Evolutionary conservation across 2,329 filamentous ascomycete species (phyloP).

Genomic region (Apiospora sp.): DNA sequence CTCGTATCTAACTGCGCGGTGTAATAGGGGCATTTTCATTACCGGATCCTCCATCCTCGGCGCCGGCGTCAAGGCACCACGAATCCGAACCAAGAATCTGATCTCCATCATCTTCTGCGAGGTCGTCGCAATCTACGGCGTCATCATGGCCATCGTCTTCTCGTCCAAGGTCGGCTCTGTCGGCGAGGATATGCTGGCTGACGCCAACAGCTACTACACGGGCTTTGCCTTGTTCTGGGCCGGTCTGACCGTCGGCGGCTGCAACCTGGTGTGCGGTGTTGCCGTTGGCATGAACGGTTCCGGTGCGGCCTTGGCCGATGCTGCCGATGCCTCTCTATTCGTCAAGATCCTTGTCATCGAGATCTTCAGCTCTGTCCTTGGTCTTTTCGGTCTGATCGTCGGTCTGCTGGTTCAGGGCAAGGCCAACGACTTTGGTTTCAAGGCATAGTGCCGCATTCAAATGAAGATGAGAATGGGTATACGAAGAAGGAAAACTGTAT

Average conservation of each 20-base stretch:
- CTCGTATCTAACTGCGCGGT: constrained; percentile 15
- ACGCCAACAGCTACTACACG: constrained; percentile 86
- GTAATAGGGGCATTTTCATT: constrained; percentile 92
- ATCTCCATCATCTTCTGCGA: constrained; percentile 99
- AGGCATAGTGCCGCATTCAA: constrained; percentile 36
- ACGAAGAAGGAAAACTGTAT: constrained; percentile 21
- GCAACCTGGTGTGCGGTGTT: constrained; percentile 95
- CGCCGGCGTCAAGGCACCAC: constrained; percentile 93
- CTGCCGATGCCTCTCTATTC: constrained; percentile 92
- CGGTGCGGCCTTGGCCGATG: constrained; percentile 94
- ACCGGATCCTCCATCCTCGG: constrained; percentile 97
- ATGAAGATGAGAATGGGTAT: constrained; percentile 24
- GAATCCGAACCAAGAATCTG: constrained; percentile 98
- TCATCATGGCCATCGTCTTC: constrained; percentile 99
- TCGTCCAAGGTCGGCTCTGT: constrained; percentile 83
- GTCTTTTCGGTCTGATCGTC: constrained; percentile 95
- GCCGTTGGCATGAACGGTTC: constrained; percentile 98
- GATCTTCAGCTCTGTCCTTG: constrained; percentile 97
- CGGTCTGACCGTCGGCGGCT: constrained; percentile 91
- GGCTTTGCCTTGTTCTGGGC: constrained; percentile 97
- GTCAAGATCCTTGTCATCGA: constrained; percentile 99
- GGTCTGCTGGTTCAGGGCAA: constrained; percentile 88
- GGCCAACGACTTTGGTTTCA: constrained; percentile 72
- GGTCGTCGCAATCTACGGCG: constrained; percentile 99
- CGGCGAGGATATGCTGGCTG: constrained; percentile 70